Evolutionary conservation across 768 basidiomycete genomes (phyloP), one percentile per base, ranked within the genome.

Genomic region (Guyanaporus albipodus): DNA sequence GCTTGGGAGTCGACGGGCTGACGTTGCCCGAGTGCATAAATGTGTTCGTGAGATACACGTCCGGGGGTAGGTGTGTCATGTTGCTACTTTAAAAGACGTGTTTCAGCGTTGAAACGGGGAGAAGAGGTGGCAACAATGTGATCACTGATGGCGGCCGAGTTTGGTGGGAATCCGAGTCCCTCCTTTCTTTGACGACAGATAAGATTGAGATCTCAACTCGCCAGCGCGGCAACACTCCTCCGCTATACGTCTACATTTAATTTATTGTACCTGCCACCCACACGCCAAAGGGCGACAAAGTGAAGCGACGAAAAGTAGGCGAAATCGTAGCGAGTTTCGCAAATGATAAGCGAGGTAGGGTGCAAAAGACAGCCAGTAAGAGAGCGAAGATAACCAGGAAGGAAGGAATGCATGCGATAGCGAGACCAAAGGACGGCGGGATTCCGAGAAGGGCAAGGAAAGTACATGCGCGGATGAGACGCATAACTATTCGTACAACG

Each of bases 1-100:
- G 66, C n/a, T 64, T 66, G 2, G 64, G 64, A 0, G 66, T 66
- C 2, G 66, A 64, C 0, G 64, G 64, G 42, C 64, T 68, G 33
- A 54, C 52, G 29, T 58, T 49, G 18, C 45, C 59, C 37, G 66
- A 66, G 44, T 68, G 64, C 64, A 66, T 68, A 40, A 66, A 66
- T 6, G 59, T 56, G 48, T 33, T 61, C 15, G 64, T 64, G 37
- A 66, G 55, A 35, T 66, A 66, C 0, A 64, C 64, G 38, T 66
- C 64, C 14, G 66, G 39, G 2, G 64, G 54, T 37, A 66, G 51
- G 49, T 66, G 64, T 19, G 64, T 49, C 64, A 66, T 66, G 43
- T 29, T 53, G 37, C 31, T 43, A 46, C 27, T 37, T 52, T 29
- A n/a, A 28, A 14, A 45, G 17, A 15, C n/a, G n/a, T n/a, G 41